Conservation (phyloP, 192 early-diverging fungal species). For the Bifiguratus adelaidae region DNA sequence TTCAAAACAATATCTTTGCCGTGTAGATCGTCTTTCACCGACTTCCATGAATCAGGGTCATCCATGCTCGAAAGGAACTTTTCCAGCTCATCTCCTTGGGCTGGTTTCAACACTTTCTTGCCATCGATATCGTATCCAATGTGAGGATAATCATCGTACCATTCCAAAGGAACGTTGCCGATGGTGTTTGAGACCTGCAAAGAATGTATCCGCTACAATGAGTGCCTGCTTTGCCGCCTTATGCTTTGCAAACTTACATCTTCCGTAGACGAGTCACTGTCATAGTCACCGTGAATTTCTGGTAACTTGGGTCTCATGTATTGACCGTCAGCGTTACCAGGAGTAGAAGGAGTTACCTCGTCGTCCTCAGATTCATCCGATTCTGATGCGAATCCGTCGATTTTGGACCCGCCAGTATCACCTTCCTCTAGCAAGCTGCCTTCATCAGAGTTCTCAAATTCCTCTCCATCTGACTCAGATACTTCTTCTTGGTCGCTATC, state of each 20-base stretch:
- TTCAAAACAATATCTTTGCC: slow-evolving; percentile 77
- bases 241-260: slow-evolving; percentile 39
- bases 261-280: slow-evolving; percentile 86
- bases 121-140: slow-evolving; percentile 95
- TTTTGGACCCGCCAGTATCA: slow-evolving; percentile 5
- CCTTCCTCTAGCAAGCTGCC: slow-evolving; percentile 19
- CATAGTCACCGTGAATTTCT: slow-evolving; percentile 90
- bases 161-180: slow-evolving; percentile 93
- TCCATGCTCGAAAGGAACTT: slow-evolving; percentile 88
- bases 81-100: slow-evolving; percentile 87
- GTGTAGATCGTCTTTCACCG: slow-evolving; percentile 73
- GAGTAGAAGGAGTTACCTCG: slow-evolving; percentile 28
- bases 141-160: slow-evolving; percentile 95
- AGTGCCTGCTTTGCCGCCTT: not conserved
- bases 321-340: slow-evolving; percentile 13
- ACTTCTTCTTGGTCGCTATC: slow-evolving; percentile 10
- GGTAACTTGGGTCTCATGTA: slow-evolving; percentile 37
- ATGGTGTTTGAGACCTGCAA: slow-evolving; percentile 75
- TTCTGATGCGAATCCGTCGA: slow-evolving; percentile 16
- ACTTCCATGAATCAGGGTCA: slow-evolving; percentile 84
- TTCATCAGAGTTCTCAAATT: slow-evolving; percentile 39
- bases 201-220: not conserved
- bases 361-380: slow-evolving; percentile 15
- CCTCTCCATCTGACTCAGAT: slow-evolving; percentile 22
- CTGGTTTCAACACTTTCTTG: slow-evolving; percentile 83